Evolutionary conservation across 768 basidiomycete species (phyloP).

Genomic region (Lentinula edodes): DNA sequence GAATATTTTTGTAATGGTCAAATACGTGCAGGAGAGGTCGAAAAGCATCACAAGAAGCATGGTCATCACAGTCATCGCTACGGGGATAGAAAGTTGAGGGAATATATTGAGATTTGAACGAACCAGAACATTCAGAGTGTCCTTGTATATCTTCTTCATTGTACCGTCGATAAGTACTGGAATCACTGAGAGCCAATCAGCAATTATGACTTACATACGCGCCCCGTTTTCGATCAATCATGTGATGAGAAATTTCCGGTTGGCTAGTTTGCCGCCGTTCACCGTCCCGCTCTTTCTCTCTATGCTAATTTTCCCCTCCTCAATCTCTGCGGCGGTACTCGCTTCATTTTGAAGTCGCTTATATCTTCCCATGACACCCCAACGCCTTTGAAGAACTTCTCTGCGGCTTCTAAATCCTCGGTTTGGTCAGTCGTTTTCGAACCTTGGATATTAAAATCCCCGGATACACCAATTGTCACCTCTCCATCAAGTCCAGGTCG

Average conservation of each 20-base stretch:
- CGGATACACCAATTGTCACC: background rate
- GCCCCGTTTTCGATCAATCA: background rate
- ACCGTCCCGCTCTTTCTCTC: background rate
- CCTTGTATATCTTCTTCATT: no score
- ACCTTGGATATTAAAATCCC: background rate
- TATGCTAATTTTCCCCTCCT: background rate
- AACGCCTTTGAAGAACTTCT: background rate
- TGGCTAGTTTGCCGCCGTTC: background rate
- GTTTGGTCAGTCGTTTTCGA: background rate
- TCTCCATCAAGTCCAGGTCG: background rate
- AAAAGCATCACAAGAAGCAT: background rate
- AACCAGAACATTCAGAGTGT: no score
- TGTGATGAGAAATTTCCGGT: background rate
- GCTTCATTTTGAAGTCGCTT: background rate
- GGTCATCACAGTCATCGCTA: background rate
- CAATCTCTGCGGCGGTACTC: background rate
- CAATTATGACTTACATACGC: no score
- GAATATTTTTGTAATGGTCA: background rate
- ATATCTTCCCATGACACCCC: background rate
- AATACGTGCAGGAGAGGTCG: background rate
- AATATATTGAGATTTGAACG: background rate
- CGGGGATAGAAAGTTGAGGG: background rate
- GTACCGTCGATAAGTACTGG: no score
- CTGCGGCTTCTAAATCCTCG: background rate
- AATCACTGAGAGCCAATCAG: no score